Conservation (phyloP, 208 protist genomes). For the Wallacemonas sp. region DNA sequence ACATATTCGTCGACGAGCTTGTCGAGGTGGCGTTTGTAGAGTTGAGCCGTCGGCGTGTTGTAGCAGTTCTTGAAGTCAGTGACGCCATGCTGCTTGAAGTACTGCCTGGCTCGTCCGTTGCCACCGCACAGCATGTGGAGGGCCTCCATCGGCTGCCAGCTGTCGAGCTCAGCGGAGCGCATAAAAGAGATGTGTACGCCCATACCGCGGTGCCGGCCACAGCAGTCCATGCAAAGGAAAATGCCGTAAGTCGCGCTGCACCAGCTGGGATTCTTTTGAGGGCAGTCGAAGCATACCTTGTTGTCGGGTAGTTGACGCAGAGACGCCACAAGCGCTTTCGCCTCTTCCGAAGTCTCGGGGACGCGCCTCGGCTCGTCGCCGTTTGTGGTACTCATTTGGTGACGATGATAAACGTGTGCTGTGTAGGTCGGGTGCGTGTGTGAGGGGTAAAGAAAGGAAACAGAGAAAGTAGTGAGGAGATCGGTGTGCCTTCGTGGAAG, state of each 20-base stretch:
- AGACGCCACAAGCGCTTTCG: conserved; percentile 62
- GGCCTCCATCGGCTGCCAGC: conserved; percentile 82
- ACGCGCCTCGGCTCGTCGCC: conserved; percentile 10
- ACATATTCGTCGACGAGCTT: conserved; percentile 53
- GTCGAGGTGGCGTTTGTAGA: conserved; percentile 78
- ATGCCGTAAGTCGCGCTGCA: conserved; percentile 95
- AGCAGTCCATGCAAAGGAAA: conserved; percentile 97
- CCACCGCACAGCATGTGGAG: conserved; percentile 89
- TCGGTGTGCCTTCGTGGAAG: too few relatives aligned
- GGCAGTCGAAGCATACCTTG: conserved; percentile 96
- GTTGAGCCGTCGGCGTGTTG: conserved; percentile 36
- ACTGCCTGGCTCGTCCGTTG: conserved; percentile 72
- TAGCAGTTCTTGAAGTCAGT: conserved; percentile 74
- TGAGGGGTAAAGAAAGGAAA: too few relatives aligned
- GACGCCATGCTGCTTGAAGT: conserved; percentile 85
- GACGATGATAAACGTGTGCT: too few relatives aligned
- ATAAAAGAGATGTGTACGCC: conserved; percentile 97
- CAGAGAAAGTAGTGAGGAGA: too few relatives aligned
- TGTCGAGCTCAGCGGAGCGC: conserved; percentile 90
- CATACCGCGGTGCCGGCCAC: conserved; percentile 92
- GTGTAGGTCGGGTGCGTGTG: too few relatives aligned
- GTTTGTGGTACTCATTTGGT: background rate
- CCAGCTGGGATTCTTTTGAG: conserved; percentile 95
- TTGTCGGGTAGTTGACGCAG: conserved; percentile 77
- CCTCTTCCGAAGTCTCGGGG: conserved; percentile 64